Percentiles rank a stretch among this genome's conserved stretches.
Evolutionary conservation across 2,329 filamentous ascomycete species (phyloP).

Genomic region (Botrytis deweyae): DNA sequence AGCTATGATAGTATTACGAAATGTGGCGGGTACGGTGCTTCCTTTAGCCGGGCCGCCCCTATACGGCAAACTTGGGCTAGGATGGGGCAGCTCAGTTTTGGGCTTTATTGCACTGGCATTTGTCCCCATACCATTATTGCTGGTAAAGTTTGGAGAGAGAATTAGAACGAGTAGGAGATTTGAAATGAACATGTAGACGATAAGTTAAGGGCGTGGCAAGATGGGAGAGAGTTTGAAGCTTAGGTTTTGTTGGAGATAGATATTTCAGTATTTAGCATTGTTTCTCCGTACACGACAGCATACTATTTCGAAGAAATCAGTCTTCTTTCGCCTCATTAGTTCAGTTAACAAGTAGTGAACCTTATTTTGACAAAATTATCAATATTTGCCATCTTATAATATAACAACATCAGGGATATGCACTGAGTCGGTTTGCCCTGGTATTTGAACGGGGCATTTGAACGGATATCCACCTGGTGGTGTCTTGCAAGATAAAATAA

Average conservation of each 20-base stretch:
- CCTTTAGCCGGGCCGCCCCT: constrained; percentile 35
- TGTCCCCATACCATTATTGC: constrained; percentile 19
- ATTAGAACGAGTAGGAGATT: constrained; percentile 37
- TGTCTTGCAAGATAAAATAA: too few species aligned
- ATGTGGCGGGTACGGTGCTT: constrained; percentile 34
- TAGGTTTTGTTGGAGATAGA: not conserved
- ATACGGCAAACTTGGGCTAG: constrained; percentile 36
- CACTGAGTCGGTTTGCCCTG: too few species aligned
- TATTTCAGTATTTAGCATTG: not conserved
- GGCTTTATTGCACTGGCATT: constrained; percentile 38
- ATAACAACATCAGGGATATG: too few species aligned
- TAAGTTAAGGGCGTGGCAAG: not conserved
- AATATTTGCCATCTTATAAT: too few species aligned
- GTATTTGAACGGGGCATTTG: too few species aligned
- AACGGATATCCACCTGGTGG: too few species aligned
- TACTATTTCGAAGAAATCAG: too few species aligned
- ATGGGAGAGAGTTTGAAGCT: not conserved
- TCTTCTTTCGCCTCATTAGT: too few species aligned
- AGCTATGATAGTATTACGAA: constrained; percentile 39
- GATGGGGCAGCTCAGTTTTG: constrained; percentile 39
- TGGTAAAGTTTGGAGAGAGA: constrained; percentile 23
- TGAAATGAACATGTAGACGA: not conserved
- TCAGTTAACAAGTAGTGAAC: too few species aligned
- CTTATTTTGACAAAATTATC: too few species aligned
- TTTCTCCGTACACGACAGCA: not conserved